These are phyloP conservation scores for Cetradonia linearis DNA, from an alignment of 495 filamentous ascomycete genomes.

Conservation along the genomic window DNA sequence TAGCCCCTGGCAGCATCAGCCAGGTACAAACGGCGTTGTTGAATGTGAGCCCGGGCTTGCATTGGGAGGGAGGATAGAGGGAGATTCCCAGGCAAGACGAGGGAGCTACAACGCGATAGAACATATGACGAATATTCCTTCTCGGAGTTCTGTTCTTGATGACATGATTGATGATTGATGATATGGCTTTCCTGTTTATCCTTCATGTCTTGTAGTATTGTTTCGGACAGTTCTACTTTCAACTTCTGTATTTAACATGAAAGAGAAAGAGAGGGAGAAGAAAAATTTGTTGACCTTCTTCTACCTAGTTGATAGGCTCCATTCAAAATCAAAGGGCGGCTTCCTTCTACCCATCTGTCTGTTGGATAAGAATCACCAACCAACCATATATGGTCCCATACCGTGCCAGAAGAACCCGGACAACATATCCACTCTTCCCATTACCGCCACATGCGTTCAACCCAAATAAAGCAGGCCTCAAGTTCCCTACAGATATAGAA, in stretches of 20 bases:
- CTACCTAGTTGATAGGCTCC: not conserved
- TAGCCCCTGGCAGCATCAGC: not conserved
- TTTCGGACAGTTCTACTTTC: not conserved
- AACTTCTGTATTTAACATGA: not conserved
- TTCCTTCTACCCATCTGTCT: no score
- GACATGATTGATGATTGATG: not conserved
- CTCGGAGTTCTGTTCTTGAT: not conserved
- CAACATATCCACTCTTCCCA: no score
- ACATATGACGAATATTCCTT: slow-evolving; percentile 2
- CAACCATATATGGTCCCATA: not conserved
- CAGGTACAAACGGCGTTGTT: slow-evolving; percentile 2
- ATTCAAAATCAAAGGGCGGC: not conserved
- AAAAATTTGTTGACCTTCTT: not conserved
- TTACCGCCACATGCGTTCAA: no score
- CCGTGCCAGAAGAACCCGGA: no score
- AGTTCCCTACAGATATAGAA: no score
- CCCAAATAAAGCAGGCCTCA: no score
- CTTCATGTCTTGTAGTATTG: not conserved
- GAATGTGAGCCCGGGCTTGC: not conserved
- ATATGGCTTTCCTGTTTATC: not conserved
- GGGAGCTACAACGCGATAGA: slow-evolving; percentile 1
- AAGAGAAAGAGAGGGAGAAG: not conserved
- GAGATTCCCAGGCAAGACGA: slow-evolving; percentile 3
- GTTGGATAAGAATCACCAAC: not conserved
- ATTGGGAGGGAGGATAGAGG: slow-evolving; percentile 8